Percentiles rank a stretch among this genome's conserved stretches.
Conservation (phyloP, 805 yeast species). For the Lipomyces chichibuensis region DNA sequence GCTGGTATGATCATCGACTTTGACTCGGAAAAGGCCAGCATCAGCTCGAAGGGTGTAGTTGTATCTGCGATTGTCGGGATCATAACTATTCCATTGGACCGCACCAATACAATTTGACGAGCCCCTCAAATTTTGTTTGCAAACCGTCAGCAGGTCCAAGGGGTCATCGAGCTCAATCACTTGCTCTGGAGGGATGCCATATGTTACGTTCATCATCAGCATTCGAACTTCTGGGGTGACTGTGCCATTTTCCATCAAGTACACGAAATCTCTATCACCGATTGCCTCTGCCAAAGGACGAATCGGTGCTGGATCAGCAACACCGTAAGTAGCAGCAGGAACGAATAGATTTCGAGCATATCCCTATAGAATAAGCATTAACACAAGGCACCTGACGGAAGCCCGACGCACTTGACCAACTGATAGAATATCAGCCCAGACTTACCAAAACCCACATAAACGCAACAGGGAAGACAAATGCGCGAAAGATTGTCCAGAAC, state of each 20-base stretch:
- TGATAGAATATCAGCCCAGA: background rate
- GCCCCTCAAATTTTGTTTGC: constrained; percentile 44
- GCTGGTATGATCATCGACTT: constrained; percentile 39
- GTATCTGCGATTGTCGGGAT: constrained; percentile 38
- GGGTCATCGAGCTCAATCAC: constrained; percentile 37
- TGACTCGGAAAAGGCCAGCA: constrained; percentile 40
- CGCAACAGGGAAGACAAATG: constrained; percentile 43
- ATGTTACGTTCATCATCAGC: constrained; percentile 40
- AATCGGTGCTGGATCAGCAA: constrained; percentile 40
- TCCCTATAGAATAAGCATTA: constrained; percentile 35
- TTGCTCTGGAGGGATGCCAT: constrained; percentile 41
- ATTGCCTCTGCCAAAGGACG: constrained; percentile 37
- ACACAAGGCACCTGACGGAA: background rate
- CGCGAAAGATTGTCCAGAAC: constrained; percentile 44
- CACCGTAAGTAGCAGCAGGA: constrained; percentile 43
- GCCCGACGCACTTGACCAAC: background rate
- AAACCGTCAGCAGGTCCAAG: constrained; percentile 38
- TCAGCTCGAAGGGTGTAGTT: constrained; percentile 46
- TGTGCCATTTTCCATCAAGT: constrained; percentile 36
- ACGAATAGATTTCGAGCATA: constrained; percentile 43
- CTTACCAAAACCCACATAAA: constrained; percentile 43
- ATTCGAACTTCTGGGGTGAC: constrained; percentile 40
- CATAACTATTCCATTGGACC: constrained; percentile 44
- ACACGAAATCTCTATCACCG: constrained; percentile 40
- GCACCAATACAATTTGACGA: constrained; percentile 44